phyloP scores from a whole-genome alignment of 768 basidiomycete species.

The Suillus weaverae region DNA sequence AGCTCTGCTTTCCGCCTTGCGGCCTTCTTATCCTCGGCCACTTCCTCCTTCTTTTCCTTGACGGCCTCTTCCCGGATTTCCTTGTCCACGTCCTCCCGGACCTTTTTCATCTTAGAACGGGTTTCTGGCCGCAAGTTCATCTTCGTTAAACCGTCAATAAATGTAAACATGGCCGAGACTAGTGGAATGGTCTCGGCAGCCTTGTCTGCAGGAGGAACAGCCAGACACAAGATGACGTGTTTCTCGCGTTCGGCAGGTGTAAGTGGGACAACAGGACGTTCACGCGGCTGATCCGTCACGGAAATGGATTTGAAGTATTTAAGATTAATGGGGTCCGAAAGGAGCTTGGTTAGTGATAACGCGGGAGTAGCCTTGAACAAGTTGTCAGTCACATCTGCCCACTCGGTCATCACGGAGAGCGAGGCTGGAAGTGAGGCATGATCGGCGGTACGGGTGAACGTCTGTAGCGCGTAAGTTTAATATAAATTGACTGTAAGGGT shows the following conservation, averaged over 20 bases:
- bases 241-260: constrained; percentile 57
- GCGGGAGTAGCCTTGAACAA: constrained; percentile 58
- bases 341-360: constrained; percentile 52
- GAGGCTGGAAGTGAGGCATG: constrained; percentile 56
- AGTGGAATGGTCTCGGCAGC: constrained; percentile 55
- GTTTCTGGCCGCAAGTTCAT: constrained; percentile 79
- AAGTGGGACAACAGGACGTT: constrained; percentile 58
- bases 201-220: constrained; percentile 49
- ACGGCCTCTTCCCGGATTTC: constrained; percentile 65
- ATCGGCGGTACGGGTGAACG: constrained; percentile 80
- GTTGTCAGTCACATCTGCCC: constrained; percentile 80
- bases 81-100: constrained; percentile 70
- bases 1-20: constrained; percentile 75
- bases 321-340: constrained; percentile 63
- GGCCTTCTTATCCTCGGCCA: constrained; percentile 65
- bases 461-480: constrained; percentile 43
- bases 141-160: constrained; percentile 68
- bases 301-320: constrained; percentile 86
- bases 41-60: constrained; percentile 72
- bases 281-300: constrained; percentile 84
- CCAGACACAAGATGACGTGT: constrained; percentile 71
- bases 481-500: constrained; percentile 4
- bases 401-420: constrained; percentile 83
- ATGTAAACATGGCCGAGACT: constrained; percentile 66
- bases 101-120: constrained; percentile 69